Base-by-base conservation (phyloP, 345 rosid species). In the Eucalyptus viminalis region DNA sequence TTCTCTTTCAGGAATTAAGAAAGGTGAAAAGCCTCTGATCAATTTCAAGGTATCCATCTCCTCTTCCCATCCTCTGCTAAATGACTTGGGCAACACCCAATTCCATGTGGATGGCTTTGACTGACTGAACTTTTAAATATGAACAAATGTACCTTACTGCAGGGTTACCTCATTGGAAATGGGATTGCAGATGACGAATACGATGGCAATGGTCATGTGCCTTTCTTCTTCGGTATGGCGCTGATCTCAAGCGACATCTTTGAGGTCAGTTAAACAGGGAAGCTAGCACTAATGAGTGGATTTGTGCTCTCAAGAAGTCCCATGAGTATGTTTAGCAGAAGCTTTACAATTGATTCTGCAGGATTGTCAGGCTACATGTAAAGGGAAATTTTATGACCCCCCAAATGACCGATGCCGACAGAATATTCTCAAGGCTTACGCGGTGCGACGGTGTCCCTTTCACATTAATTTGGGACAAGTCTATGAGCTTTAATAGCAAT, bases 131-230 rank as follows among this genome's bases (percentile, higher is more conserved):
- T n/a, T 7, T 14, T 65, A 4, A 29, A n/a, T 65, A n/a, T n/a
- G 37, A 13, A 65, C 29, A 65, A 65, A n/a, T n/a, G 76, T 65
- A n/a, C 76, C 13, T 29, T 47, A 25, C 62, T 86, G 86, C 87
- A 94, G 95, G 95, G 95, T 47, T 94, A 94, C 88, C 72, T 92
- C 81, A 88, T 94, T 47, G 95, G 95, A 4, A 94, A 94, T 90
- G 95, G 93, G 22, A 87, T 91, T 29, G 60, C 92, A 10, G 87
- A 87, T 51, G 86, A 12, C 3, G 24, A 24, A 65, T 92, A 58
- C 21, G 94, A 90, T 27, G 91, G 92, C 53, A 88, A 91, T 45
- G 91, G 92, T 65, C 50, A 85, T 14, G 80, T 94, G 40, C 90
- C 92, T 34, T 94, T 94, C 85, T 89, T 87, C 3, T 92, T 89